A percentile compares a stretch with the other conserved stretches of the same genome.
Conservation (phyloP, 2,329 filamentous ascomycete species). For the Diplodia corticola region DNA sequence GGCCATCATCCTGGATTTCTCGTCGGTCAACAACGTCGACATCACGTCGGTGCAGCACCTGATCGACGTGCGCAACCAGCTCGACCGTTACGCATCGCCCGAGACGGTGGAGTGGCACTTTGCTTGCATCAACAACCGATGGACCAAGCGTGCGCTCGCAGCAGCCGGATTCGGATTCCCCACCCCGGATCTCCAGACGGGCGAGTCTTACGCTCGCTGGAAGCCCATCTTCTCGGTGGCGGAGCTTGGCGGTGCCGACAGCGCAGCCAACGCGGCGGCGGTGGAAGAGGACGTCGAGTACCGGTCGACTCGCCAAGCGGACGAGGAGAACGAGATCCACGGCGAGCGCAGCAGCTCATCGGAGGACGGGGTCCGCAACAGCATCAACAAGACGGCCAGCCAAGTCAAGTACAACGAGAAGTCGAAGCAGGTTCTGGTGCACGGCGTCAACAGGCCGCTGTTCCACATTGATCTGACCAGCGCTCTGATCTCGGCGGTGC, state of each 20-base stretch:
- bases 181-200: conserved; percentile 52
- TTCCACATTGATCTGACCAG: conserved; percentile 93
- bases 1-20: conserved; percentile 93
- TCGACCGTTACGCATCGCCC: conserved; percentile 80
- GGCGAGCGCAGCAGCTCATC: not conserved
- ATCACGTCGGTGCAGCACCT: conserved; percentile 89
- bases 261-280: conserved; percentile 69
- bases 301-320: not conserved
- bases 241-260: conserved; percentile 72
- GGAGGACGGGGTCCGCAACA: conserved; percentile 20
- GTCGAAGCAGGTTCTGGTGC: conserved; percentile 59
- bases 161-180: conserved; percentile 88
- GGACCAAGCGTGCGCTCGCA: conserved; percentile 88
- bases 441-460: conserved; percentile 83
- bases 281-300: conserved; percentile 38
- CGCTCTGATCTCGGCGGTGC: conserved; percentile 82
- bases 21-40: conserved; percentile 89
- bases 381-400: conserved; percentile 35
- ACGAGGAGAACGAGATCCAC: conserved; percentile 23
- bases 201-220: conserved; percentile 67
- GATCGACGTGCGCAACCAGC: conserved; percentile 91
- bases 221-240: conserved; percentile 95
- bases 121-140: conserved; percentile 88
- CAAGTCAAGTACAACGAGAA: conserved; percentile 29
- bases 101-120: conserved; percentile 92